These are phyloP conservation scores for Tilletia caries DNA, from an alignment of 1,284 basidiomycete species.

Conservation along the genomic window DNA sequence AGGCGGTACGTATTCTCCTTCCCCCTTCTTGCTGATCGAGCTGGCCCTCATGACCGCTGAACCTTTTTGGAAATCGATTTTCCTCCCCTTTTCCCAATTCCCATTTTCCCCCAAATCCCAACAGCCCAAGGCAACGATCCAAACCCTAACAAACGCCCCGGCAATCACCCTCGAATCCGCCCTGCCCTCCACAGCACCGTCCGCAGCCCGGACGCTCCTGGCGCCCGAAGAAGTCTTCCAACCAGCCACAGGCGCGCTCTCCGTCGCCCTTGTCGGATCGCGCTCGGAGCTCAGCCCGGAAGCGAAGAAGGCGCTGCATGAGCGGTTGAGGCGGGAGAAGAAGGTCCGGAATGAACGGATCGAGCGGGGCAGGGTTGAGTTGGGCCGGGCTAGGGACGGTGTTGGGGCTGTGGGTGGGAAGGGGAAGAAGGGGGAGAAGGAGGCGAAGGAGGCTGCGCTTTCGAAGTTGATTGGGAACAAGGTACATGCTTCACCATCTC, in stretches of 20 bases:
- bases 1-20: slow-evolving; percentile 64
- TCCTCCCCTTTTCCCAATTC: background rate
- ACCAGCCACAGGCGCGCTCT: slow-evolving; percentile 24
- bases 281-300: slow-evolving; percentile 78
- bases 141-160: slow-evolving; percentile 78
- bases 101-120: slow-evolving; percentile 9
- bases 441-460: slow-evolving; percentile 50
- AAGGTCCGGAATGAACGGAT: slow-evolving; percentile 71
- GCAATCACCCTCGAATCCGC: slow-evolving; percentile 85
- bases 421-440: slow-evolving; percentile 15
- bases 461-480: slow-evolving; percentile 48
- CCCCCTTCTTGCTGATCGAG: background rate
- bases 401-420: slow-evolving; percentile 27
- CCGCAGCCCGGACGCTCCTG: slow-evolving; percentile 73
- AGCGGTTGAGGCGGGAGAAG: slow-evolving; percentile 59
- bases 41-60: background rate
- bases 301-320: slow-evolving; percentile 66
- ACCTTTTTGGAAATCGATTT: background rate
- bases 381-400: slow-evolving; percentile 55
- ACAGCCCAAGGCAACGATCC: slow-evolving; percentile 87
- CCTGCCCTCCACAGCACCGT: slow-evolving; percentile 76
- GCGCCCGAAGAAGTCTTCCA: slow-evolving; percentile 87
- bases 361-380: slow-evolving; percentile 63
- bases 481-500: background rate
- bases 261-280: slow-evolving; percentile 43